A percentile compares a stretch with the other conserved stretches of the same genome.
phyloP scores from a whole-genome alignment of 768 basidiomycete genomes.

The Pleurotus djamor region DNA sequence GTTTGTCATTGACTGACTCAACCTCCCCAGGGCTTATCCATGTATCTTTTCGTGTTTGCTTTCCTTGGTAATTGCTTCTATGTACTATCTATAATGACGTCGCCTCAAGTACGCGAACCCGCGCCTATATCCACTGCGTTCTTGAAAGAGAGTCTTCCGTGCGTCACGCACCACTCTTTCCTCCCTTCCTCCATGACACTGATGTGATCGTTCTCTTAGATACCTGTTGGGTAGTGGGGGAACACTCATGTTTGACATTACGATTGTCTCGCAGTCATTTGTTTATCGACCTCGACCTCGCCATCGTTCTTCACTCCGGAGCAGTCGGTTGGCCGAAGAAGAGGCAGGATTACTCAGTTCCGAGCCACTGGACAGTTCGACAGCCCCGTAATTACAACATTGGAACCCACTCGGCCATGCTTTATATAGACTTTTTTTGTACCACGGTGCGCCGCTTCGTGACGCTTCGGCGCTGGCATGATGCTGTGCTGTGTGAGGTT shows the following conservation, averaged over 20 bases:
- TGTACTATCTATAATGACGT: conserved; percentile 84
- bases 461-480: no score
- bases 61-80: conserved; percentile 95
- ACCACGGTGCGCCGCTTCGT: no score
- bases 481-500: no score
- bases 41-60: conserved; percentile 91
- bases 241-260: conserved; percentile 90
- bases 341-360: conserved; percentile 45
- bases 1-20: conserved; percentile 3
- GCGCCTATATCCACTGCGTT: conserved; percentile 62
- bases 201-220: conserved; percentile 29
- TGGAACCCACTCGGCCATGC: no score
- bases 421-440: no score
- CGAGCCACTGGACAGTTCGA: conserved; percentile 31
- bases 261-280: conserved; percentile 84
- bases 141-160: conserved; percentile 85
- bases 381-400: conserved; percentile 9
- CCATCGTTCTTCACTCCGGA: conserved; percentile 15
- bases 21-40: conserved; percentile 73
- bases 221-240: conserved; percentile 93
- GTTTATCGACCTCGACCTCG: conserved; percentile 62
- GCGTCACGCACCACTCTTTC: conserved; percentile 26
- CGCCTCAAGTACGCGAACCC: conserved; percentile 58
- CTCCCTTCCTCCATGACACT: neutral
- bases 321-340: conserved; percentile 36